These are phyloP conservation scores for Anethum foeniculum DNA, from an alignment of 140 eudicot genomes.

Conservation along the genomic window DNA sequence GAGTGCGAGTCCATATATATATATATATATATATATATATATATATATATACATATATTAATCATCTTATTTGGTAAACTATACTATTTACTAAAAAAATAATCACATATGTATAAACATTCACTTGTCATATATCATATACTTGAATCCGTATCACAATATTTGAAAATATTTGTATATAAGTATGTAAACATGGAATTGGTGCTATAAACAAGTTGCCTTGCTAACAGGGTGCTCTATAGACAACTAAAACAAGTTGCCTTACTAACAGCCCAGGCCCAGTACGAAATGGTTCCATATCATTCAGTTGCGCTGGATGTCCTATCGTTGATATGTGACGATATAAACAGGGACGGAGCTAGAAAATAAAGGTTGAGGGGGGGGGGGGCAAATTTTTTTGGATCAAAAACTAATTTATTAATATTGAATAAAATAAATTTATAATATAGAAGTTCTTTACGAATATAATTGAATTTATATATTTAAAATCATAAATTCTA, in stretches of 20 bases:
- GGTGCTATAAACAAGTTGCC: neutral
- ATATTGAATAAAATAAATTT: no score
- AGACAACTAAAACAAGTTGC: neutral
- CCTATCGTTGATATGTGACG: neutral
- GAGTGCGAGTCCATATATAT: neutral
- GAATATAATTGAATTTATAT: no score
- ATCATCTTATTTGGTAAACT: neutral
- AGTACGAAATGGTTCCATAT: neutral
- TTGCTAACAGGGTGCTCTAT: neutral
- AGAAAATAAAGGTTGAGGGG: no score
- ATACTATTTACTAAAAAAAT: neutral
- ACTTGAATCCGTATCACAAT: neutral
- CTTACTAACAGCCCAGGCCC: neutral
- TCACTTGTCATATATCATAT: neutral
- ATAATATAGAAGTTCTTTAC: no score
- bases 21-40: no score
- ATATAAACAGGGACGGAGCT: no score
- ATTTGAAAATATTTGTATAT: neutral
- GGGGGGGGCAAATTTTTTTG: no score
- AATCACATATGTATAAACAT: neutral
- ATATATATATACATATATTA: no score
- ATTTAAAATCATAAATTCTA: no score
- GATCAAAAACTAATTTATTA: no score
- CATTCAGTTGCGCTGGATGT: neutral
- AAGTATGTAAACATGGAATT: neutral